phyloP scores from a whole-genome alignment of 108 stramenopile species.

The Nitzschia palea region DNA sequence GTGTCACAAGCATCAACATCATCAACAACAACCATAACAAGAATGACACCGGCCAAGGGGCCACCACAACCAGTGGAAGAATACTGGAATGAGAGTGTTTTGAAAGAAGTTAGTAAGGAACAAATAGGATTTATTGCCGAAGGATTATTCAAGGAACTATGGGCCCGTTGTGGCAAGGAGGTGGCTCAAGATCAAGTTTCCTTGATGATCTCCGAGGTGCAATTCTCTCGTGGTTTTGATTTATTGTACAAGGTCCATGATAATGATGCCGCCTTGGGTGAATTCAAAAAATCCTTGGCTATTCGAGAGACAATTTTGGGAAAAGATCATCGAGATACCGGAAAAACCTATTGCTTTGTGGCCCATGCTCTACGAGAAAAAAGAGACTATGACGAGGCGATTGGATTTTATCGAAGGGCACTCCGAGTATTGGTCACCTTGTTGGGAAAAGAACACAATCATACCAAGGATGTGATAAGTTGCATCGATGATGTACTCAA shows the following conservation, averaged over 20 bases:
- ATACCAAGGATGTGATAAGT: constrained; percentile 43
- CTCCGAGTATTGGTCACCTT: constrained; percentile 35
- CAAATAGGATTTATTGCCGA: constrained; percentile 44
- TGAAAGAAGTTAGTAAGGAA: constrained; percentile 39
- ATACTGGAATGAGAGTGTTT: constrained; percentile 35
- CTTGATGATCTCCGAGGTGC: constrained; percentile 39
- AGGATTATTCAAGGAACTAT: constrained; percentile 41
- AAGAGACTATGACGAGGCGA: constrained; percentile 33
- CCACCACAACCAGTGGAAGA: constrained; percentile 21
- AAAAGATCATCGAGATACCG: constrained; percentile 43
- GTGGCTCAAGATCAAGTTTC: constrained; percentile 39
- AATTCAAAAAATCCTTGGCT: constrained; percentile 34
- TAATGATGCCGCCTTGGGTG: constrained; percentile 33
- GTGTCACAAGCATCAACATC: too few species aligned
- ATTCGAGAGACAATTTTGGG: constrained; percentile 40
- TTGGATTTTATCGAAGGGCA: constrained; percentile 37
- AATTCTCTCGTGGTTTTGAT: constrained; percentile 41
- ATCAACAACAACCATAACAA: too few species aligned
- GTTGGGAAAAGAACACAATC: constrained; percentile 40
- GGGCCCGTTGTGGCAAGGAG: constrained; percentile 42
- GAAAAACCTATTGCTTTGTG: constrained; percentile 45
- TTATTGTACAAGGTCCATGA: constrained; percentile 38
- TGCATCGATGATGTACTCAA: constrained; percentile 43
- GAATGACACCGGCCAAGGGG: neutral
- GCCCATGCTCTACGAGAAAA: constrained; percentile 39